phyloP scores from a whole-genome alignment of 108 stramenopile species.

The Stephanodiscus triporus region DNA sequence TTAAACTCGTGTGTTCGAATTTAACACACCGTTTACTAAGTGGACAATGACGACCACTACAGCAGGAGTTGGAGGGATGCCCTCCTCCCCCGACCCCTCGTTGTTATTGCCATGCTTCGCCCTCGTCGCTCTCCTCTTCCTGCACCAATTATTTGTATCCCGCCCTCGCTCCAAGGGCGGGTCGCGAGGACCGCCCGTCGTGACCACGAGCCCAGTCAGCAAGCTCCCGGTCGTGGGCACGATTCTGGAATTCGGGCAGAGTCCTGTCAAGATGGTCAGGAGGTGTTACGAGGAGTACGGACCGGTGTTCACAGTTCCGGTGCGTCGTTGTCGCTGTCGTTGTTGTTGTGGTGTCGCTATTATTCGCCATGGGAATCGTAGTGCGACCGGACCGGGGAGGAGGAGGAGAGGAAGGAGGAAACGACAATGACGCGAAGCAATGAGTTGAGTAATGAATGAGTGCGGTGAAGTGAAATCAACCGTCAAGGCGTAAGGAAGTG shows the following conservation, averaged over 20 bases:
- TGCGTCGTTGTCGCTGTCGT: conserved; percentile 39
- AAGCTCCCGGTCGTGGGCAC: conserved; percentile 81
- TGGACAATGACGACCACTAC: background rate
- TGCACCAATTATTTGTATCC: conserved; percentile 36
- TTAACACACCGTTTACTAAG: too few species aligned
- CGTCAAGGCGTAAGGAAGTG: background rate
- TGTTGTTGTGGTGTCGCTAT: background rate
- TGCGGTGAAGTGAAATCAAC: too few species aligned
- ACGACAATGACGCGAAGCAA: background rate
- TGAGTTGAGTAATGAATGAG: background rate
- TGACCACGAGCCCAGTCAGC: conserved; percentile 58
- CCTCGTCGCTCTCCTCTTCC: conserved; percentile 22
- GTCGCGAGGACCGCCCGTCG: conserved; percentile 69
- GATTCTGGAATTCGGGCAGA: conserved; percentile 84
- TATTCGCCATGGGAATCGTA: too few species aligned
- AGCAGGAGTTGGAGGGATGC: background rate
- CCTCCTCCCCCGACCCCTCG: background rate
- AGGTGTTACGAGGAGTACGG: conserved; percentile 88
- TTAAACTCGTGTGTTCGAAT: too few species aligned
- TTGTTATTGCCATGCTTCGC: background rate
- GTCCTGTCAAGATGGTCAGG: conserved; percentile 91
- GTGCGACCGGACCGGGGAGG: too few species aligned
- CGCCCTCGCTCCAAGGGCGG: conserved; percentile 57
- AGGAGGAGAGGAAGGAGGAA: too few species aligned
- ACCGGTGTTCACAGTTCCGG: conserved; percentile 90